These are phyloP conservation scores for Sporothrix euskadiensis DNA, from an alignment of 2,329 filamentous ascomycete genomes.

Conservation along the genomic window DNA sequence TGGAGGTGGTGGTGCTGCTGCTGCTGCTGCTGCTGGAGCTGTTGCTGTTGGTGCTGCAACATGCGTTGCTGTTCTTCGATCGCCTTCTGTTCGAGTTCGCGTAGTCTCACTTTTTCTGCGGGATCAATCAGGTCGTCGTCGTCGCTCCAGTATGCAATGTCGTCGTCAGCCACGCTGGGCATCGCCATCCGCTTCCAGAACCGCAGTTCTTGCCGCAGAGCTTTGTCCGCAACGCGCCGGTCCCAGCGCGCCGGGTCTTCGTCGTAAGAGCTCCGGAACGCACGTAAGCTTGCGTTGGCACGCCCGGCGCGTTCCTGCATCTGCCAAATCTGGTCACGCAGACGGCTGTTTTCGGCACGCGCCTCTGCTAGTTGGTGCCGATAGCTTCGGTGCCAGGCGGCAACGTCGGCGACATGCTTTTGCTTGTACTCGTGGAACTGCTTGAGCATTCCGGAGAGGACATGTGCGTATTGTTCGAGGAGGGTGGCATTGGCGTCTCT, in stretches of 20 bases:
- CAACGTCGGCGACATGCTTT: conserved; percentile 61
- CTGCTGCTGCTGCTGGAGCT: conserved; percentile 38
- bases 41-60: conserved; percentile 34
- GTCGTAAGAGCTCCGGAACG: conserved; percentile 58
- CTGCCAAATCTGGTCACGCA: conserved; percentile 67
- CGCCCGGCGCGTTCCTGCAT: conserved; percentile 62
- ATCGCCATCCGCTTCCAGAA: conserved; percentile 68
- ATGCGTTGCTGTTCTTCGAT: conserved; percentile 41
- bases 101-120: conserved; percentile 58
- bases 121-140: conserved; percentile 65
- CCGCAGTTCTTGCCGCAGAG: conserved; percentile 58
- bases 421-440: conserved; percentile 68
- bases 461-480: conserved; percentile 59
- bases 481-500: conserved; percentile 62
- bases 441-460: conserved; percentile 58
- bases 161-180: conserved; percentile 60
- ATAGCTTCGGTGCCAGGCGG: conserved; percentile 66
- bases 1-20: conserved; percentile 30
- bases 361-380: conserved; percentile 65
- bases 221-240: conserved; percentile 53
- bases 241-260: conserved; percentile 58
- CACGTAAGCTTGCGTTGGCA: conserved; percentile 59
- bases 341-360: conserved; percentile 62
- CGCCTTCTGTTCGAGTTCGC: conserved; percentile 50
- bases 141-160: conserved; percentile 63